Conservation (phyloP, 257 asterid genomes). For the Forsythia viridissima region DNA sequence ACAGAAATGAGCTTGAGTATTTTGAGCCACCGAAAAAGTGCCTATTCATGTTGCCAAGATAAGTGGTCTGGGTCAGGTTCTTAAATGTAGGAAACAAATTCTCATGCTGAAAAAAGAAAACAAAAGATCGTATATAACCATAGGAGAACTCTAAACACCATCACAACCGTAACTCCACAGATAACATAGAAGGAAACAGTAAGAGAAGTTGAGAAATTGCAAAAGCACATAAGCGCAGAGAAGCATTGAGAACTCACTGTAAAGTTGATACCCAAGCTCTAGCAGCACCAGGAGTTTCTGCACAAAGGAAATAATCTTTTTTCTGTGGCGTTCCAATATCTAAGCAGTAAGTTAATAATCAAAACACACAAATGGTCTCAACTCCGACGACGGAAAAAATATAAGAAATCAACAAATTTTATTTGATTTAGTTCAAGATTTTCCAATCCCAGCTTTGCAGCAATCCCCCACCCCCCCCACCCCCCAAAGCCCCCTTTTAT, state of each 20-base stretch:
- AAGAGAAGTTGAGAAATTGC: conserved; percentile 9
- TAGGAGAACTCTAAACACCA: not conserved
- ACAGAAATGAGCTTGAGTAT: not conserved
- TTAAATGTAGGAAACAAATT: not conserved
- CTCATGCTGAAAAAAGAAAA: not conserved
- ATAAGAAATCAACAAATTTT: not conserved
- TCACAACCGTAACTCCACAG: not conserved
- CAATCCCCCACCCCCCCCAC: not conserved
- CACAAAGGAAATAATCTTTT: conserved; percentile 89
- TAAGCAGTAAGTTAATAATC: conserved; percentile 54
- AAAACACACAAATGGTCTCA: conserved; percentile 13
- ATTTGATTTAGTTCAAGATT: not conserved
- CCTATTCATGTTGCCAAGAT: not conserved
- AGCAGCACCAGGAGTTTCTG: conserved; percentile 96
- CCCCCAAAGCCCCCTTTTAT: not conserved
- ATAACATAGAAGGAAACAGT: conserved; percentile 1
- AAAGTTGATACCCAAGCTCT: conserved; percentile 95
- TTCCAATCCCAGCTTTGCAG: conserved; percentile 1
- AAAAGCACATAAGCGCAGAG: conserved; percentile 18
- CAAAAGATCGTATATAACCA: not conserved
- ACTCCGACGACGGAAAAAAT: conserved; percentile 3
- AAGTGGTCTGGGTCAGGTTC: not conserved
- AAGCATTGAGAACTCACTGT: conserved; percentile 68
- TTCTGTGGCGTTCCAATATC: conserved; percentile 98
- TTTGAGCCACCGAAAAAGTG: not conserved